Base-by-base conservation (phyloP, 768 basidiomycete species). In the Solioccasus polychromus region DNA sequence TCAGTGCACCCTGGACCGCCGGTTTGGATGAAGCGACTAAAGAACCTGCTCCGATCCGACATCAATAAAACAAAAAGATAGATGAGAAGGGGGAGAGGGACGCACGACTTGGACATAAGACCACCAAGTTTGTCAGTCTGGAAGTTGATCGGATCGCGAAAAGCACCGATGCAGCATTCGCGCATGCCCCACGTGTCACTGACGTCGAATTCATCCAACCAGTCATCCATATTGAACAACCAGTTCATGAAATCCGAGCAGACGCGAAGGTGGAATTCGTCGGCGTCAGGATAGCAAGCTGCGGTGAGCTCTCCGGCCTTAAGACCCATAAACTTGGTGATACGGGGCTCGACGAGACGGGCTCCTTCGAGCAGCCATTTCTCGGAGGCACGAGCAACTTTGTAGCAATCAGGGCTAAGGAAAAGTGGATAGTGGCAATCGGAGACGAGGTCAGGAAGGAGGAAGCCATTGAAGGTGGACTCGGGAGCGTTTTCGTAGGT, bases 271-370 rank as follows among this genome's bases (percentile, higher is more conserved):
- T 79, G 77, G 50, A 78, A 74, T 34, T 70, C 60, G n/a, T 76
- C 66, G 18, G 77, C 68, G 20, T 74, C 74, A 45, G 78, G 73
- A 60, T 85, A 87, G 61, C 80, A 83, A 57, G 70, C 75, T 3
- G 81, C 82, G 26, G 82, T 78, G 51, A 88, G 76, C 51, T 82
- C 79, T 35, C 83, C 82, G 11, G 80, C 80, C 50, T 83, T 78
- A 44, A 85, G 71, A 23, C 78, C 80, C 54, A 72, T 71, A 42
- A 85, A 73, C 28, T 65, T 68, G 47, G 62, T 67, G 24, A 48
- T 41, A 8, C 57, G 57, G 45, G 69, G 67, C 36, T 66, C 64
- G 42, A 60, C 56, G 29, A 64, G 58, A 9, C 47, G 51, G 18
- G 59, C 57, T 0, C 59, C 61, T 30, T 52, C 34, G 5, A 63